A percentile compares a stretch with the other conserved stretches of the same genome.
phyloP scores from a whole-genome alignment of 2,329 filamentous ascomycete species.

The Grosmannia huntii region DNA sequence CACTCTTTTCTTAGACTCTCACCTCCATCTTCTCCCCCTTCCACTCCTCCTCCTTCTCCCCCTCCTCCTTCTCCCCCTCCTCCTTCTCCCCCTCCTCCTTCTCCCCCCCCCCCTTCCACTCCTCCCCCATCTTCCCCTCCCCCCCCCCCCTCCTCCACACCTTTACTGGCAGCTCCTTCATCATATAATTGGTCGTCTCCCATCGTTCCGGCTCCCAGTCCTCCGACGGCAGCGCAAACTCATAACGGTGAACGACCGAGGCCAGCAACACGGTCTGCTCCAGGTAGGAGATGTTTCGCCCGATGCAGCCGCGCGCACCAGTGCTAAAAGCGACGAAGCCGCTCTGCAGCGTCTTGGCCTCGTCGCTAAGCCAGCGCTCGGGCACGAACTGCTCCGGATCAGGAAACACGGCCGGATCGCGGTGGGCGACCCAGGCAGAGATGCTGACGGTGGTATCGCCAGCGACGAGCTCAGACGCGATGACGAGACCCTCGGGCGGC shows the following conservation, averaged over 20 bases:
- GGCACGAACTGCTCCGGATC: conserved; percentile 23
- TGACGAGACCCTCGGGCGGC: background rate
- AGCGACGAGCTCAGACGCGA: conserved; percentile 16
- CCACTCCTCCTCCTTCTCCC: no score
- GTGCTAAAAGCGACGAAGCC: conserved; percentile 6
- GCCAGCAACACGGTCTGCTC: conserved; percentile 18
- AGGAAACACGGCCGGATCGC: conserved; percentile 19
- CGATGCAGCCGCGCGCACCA: conserved; percentile 26
- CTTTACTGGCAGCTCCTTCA: background rate
- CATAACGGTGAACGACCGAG: background rate
- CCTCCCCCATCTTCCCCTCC: no score
- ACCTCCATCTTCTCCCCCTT: no score
- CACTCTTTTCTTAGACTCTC: no score
- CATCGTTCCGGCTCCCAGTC: background rate
- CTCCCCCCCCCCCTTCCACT: no score
- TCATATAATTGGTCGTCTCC: background rate
- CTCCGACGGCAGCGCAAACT: background rate
- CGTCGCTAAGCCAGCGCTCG: conserved; percentile 26
- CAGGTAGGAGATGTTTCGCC: conserved; percentile 28
- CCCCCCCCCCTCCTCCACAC: background rate
- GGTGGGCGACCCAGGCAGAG: conserved; percentile 23
- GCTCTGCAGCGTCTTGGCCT: conserved; percentile 20
- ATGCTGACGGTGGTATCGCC: conserved; percentile 21
- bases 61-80: no score
- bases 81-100: no score